Evolutionary conservation across 768 basidiomycete genomes (phyloP), one percentile per base, ranked within the genome.

Genomic region (Xanthoconium stramineum): DNA sequence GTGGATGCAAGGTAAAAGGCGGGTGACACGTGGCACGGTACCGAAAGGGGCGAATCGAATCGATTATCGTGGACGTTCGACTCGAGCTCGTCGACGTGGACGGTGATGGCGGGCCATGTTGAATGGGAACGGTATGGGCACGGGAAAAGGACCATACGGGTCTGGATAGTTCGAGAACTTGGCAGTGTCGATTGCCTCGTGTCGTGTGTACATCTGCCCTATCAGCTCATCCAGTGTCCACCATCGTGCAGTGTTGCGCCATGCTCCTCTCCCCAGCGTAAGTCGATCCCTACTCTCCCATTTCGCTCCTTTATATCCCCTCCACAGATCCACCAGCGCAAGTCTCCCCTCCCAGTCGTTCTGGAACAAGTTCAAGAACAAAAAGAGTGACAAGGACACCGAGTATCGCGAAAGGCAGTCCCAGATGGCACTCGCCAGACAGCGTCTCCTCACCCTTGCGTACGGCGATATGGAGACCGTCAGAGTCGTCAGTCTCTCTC

Each of bases 401-500:
- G 84, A 86, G n/a, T 73, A 80, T 60, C 77, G 81, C 62, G 76
- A 80, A 47, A 75, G 72, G 52, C 77, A 79, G 30, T 75, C 78
- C 1, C 80, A 80, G 20, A 88, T 89, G 84, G 82, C 88, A 4
- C 78, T 91, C 62, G 78, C 85, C 28, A 75, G 89, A 52, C 86
- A 88, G 62, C 83, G 88, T 57, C 82, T 91, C 61, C 79, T 94
- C 62, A 94, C 91, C 56, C 83, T 94, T 55, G 85, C 83, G 10
- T 90, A 86, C 69, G 88, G 78, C 52, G 91, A 93, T 38, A 89
- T 91, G 86, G 91, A 94, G 74, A 93, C 91, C 9, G 79, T 94
- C 56, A 80, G 86, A 60, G 83, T 88, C 78, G 88, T 73, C 47
- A 50, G 69, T 63, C 17, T 50, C 24, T 48, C 20, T 52, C 47